Evolutionary conservation across 129 eudicot genomes (phyloP), one percentile per base, ranked within the genome.

Genomic region (Centella asiatica): DNA sequence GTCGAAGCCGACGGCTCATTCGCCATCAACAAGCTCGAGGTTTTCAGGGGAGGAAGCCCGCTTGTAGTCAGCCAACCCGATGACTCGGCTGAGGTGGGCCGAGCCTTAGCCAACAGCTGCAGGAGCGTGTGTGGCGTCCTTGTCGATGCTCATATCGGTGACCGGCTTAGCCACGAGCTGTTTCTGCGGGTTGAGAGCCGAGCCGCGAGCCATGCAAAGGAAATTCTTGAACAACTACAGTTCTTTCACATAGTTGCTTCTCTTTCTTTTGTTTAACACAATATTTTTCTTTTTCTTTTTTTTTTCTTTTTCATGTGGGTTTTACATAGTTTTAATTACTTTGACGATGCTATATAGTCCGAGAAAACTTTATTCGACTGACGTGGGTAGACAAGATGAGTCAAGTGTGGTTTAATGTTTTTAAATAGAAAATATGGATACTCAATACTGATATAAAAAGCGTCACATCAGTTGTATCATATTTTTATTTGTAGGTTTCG

Each of bases 101-200:
- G 81, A 27, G 95, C 94, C 69, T 39, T 90, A 36, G 94, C 90
- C 80, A 90, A 63, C 57, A 81, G 82, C 73, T 90, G 98, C 67
- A 67, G 95, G 53, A 83, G 94, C 24, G 94, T 90, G 22, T 77
- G 85, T 17, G 98, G 98, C 39, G 98, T 90, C 68, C 86, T 90
- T 7, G 98, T 90, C 9, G 98, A 90, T 23, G 95, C 98, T 3
- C 98, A 90, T 73, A 81, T 90, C 1, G 98, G 98, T 4, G 95
- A 87, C 14, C 57, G 61, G 72, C 98, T 90, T 4, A 72, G 95
- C 34, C 80, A 79, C 9, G 79, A 72, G 72, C 80, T 90, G n/a
- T 90, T 90, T 74, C 60, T 60, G 8, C 79, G 90, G 29, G 84
- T 86, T 28, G 90, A 80, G 24, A 66, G 59, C 40, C 80, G 98